Conservation (phyloP, 2,329 filamentous ascomycete genomes). For the Bipolaris victoriae region DNA sequence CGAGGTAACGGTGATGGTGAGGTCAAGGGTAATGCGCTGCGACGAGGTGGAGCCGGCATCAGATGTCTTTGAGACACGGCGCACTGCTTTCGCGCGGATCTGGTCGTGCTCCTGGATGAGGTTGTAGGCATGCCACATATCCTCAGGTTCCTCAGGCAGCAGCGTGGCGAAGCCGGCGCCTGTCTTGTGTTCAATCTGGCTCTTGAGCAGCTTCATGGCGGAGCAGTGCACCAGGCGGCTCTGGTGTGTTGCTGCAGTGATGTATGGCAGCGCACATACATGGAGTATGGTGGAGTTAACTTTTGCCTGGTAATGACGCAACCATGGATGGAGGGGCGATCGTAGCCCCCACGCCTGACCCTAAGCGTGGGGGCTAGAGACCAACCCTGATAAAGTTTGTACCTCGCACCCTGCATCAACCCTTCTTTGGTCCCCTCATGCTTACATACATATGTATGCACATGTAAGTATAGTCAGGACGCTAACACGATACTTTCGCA, state of each 20-base stretch:
- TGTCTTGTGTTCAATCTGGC: slow-evolving; percentile 67
- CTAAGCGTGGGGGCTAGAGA: background rate
- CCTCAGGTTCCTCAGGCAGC: slow-evolving; percentile 74
- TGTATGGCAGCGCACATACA: too few relatives aligned
- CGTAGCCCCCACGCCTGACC: background rate
- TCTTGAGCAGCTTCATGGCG: slow-evolving; percentile 70
- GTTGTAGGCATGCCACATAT: slow-evolving; percentile 82
- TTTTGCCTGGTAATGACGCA: slow-evolving; percentile 20
- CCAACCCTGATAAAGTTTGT: background rate
- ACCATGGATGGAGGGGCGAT: slow-evolving; percentile 16
- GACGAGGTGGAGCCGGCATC: slow-evolving; percentile 67
- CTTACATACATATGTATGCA: background rate
- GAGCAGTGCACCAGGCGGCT: background rate
- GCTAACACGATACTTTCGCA: too few relatives aligned
- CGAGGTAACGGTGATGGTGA: slow-evolving; percentile 69
- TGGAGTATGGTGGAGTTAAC: background rate
- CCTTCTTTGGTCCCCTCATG: too few relatives aligned
- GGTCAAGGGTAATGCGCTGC: slow-evolving; percentile 67
- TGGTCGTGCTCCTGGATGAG: slow-evolving; percentile 70
- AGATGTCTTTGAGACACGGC: slow-evolving; percentile 67
- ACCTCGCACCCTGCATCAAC: too few relatives aligned
- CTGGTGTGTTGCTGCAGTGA: background rate
- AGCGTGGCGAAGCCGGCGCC: slow-evolving; percentile 70
- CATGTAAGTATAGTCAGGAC: too few relatives aligned
- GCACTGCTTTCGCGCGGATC: slow-evolving; percentile 69